Evolutionary conservation across 768 basidiomycete genomes (phyloP), one percentile per base, ranked within the genome.

Genomic region (Rhodotorula graminis): DNA sequence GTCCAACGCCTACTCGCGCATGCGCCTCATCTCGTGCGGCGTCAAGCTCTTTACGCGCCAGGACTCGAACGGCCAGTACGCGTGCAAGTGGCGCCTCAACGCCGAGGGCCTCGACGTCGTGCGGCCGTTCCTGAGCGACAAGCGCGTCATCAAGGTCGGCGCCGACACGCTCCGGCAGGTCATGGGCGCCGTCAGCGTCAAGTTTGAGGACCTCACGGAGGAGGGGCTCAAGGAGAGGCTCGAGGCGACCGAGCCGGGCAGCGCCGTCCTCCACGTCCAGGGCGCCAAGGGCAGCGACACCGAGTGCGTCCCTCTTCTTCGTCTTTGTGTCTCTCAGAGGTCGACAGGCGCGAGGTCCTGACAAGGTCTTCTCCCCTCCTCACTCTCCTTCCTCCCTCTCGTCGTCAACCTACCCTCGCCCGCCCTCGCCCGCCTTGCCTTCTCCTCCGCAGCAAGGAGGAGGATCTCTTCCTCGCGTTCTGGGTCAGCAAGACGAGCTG

Each of bases 21-120:
- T 97, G 67, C 88, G 96, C 3, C 87, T 99, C 64, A 88, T 93
- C 77, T 88, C 90, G 23, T 90, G 91, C n/a, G 96, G 96, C 29
- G 93, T 93, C 53, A 95, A 96, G 81, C 88, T 93, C 21, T 90
- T 98, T 81, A 86, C 88, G 12, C 90, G 92, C 79, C 94, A 98
- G 80, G 94, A 95, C 71, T 87, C 86, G 4, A 87, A 78, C 58
- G 21, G 23, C 37, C 80, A 80, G 27, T 80, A 81, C 57, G 47
- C 76, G 66, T 81, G 84, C 81, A 79, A 84, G 79, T 83, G 82
- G 83, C 77, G 83, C 56, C 78, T 95, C 40, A 85, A 95, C 29
- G 87, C 87, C 29, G 95, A 98, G 78, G 93, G 93, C 5, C 80
- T 99, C 23, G 86, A 88, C 12, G 89, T 90, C 49, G 83, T 97